Base-by-base conservation (phyloP, 2,329 filamentous ascomycete genomes). In the Polytolypa hystricis region DNA sequence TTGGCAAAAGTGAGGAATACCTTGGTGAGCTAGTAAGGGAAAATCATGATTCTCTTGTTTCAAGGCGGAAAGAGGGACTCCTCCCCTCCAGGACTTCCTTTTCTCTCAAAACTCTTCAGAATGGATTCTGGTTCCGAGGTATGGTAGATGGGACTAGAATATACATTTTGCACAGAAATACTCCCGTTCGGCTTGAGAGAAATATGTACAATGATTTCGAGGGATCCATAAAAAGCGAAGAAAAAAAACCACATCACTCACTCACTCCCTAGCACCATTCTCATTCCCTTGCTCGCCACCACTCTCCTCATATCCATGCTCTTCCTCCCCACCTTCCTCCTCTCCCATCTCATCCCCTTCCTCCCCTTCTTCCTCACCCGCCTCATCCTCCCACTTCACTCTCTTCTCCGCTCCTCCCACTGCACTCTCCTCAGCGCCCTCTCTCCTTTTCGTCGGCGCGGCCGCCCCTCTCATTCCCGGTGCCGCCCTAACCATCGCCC, bases 401-500 rank as follows among this genome's bases (percentile, higher is more conserved):
- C 39, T 30, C 35, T 43, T 44, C 30, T 36, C 30, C 19, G n/a
- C 33, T 35, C 35, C 19, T 16, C 35, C 17, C 14, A 16, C 20
- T 41, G 37, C 30, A 33, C 32, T 29, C 30, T 27, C 27, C 30
- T 38, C 28, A 23, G 20, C 40, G 40, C 34, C 39, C 34, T 19
- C 32, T 21, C 21, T 38, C 23, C 29, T 20, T 17, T 25, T 33
- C 12, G 21, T 33, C 30, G 20, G 18, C 20, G 26, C 23, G 8
- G 20, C 32, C 41, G n/a, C 33, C 32, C 42, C 46, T 41, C 42
- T 48, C 56, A 56, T 59, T 28, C 42, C 35, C 10, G 51, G 44
- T 30, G 54, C 47, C 9, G 51, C 49, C 38, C 56, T 58, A 29
- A 62, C 52, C 28, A 47, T 48, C 18, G 53, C 45, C 34, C 60